Base-by-base conservation (phyloP, 306 rosid genomes). In the Malus fusca region DNA sequence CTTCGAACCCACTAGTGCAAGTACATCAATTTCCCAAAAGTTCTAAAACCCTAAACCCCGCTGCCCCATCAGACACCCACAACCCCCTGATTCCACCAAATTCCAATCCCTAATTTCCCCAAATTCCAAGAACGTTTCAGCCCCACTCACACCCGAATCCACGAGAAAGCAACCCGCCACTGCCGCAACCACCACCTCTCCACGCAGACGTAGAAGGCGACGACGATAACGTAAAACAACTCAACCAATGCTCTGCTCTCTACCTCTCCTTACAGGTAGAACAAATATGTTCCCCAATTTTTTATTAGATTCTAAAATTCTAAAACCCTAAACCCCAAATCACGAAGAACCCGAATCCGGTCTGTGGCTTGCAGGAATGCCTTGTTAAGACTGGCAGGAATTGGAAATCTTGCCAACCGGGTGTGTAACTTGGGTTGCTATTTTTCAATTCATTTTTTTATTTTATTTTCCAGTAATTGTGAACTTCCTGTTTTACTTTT, bases 351-450 rank as follows among this genome's bases (percentile, higher is more conserved):
- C 42, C 35, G 11, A 56, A 56, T 62, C 6, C 26, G 17, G 14
- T 31, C 14, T 11, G n/a, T 67, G 8, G 66, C 42, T 82, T 56
- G 65, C 89, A 93, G 96, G 97, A 93, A 56, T 93, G 98, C 67
- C 79, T 93, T 68, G 83, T 83, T 35, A 84, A 90, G 33, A 77
- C 81, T 22, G 75, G 88, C 80, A 86, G 96, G 83, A 82, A 90
- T 53, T 93, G 97, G 97, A 93, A 91, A 81, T 75, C 82, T 78
- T 93, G 98, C 69, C 98, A 93, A 60, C 42, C 12, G 44, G 94
- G 97, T 93, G 74, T 67, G 68, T 59, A 28, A 17, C 28, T 11
- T 25, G 21, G 19, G 55, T 66, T 55, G 64, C 28, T 53, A 35
- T 43, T 12, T 75, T 60, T 58, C 21, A 18, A 6, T 25, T 43